phyloP scores from a whole-genome alignment of 2,329 filamentous ascomycete genomes.

The Fusarium cicatricum region DNA sequence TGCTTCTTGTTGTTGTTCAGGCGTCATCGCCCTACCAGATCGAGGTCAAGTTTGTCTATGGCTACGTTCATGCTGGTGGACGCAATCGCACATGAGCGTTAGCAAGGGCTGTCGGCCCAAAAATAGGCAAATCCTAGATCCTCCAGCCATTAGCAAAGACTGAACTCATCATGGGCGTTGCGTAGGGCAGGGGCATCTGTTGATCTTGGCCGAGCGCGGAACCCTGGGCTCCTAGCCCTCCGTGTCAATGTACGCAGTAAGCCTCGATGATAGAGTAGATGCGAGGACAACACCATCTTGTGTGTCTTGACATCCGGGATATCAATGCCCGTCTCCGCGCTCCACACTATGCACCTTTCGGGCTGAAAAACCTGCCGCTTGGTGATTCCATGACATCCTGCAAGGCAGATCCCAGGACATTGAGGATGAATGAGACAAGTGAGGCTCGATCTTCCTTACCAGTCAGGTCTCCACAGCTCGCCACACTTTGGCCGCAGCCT shows the following conservation, averaged over 20 bases:
- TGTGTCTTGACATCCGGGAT: slow-evolving; percentile 18
- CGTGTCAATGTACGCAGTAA: background rate
- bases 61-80: slow-evolving; percentile 22
- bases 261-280: slow-evolving; percentile 11
- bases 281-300: slow-evolving; percentile 3
- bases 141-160: slow-evolving; percentile 4
- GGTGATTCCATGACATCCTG: slow-evolving; percentile 20
- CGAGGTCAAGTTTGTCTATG: slow-evolving; percentile 15
- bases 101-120: slow-evolving; percentile 14
- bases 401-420: slow-evolving; percentile 34
- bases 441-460: slow-evolving; percentile 22
- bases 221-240: background rate
- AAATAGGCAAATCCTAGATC: slow-evolving; percentile 20
- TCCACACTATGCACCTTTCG: slow-evolving; percentile 21
- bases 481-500: background rate
- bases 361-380: slow-evolving; percentile 24
- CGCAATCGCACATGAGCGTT: slow-evolving; percentile 15
- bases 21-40: slow-evolving; percentile 13
- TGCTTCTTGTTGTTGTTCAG: background rate
- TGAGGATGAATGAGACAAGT: slow-evolving; percentile 18
- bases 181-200: background rate
- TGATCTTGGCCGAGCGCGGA: slow-evolving; percentile 16
- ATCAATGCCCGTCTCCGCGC: slow-evolving; percentile 21
- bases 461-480: background rate
- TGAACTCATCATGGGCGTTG: slow-evolving; percentile 19